These are phyloP conservation scores for Hippophae tibetana DNA, from an alignment of 306 rosid species.

Conservation along the genomic window DNA sequence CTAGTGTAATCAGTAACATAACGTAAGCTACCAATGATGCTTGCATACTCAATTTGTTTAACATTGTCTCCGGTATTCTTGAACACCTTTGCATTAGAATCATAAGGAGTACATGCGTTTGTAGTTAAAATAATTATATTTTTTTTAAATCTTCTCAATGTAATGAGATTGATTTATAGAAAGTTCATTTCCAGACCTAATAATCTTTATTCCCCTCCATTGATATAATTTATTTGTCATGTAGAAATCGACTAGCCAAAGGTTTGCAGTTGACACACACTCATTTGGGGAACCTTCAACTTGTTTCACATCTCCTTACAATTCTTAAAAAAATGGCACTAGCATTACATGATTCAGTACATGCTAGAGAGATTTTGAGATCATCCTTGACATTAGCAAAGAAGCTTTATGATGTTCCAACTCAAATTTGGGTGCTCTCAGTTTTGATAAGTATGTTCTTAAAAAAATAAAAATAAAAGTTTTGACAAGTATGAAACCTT, in stretches of 20 bases:
- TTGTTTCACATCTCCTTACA: conserved; percentile 45
- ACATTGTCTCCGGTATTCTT: too few species aligned
- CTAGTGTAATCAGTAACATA: too few species aligned
- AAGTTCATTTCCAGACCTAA: too few species aligned
- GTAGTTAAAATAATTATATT: too few species aligned
- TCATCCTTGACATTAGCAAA: conserved; percentile 93
- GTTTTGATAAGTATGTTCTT: conserved; percentile 59
- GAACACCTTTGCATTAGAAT: too few species aligned
- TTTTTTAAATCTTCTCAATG: too few species aligned
- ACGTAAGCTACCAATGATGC: too few species aligned
- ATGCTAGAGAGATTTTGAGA: conserved; percentile 91
- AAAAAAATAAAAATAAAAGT: too few species aligned
- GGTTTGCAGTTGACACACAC: conserved; percentile 86
- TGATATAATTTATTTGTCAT: conserved; percentile 20
- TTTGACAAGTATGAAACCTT: too few species aligned
- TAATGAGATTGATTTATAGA: too few species aligned
- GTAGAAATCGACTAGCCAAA: conserved; percentile 86
- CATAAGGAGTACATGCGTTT: too few species aligned
- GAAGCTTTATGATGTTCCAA: conserved; percentile 86
- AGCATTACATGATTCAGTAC: conserved; percentile 67
- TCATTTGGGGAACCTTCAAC: conserved; percentile 93
- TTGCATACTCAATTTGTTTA: too few species aligned
- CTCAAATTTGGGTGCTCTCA: conserved; percentile 94
- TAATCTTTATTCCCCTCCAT: conserved; percentile 3
- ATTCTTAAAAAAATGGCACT: conserved; percentile 2